Percentiles rank a stretch among this genome's conserved stretches.
Conservation (phyloP, 345 rosid genomes). For the Euphorbia peplus region DNA sequence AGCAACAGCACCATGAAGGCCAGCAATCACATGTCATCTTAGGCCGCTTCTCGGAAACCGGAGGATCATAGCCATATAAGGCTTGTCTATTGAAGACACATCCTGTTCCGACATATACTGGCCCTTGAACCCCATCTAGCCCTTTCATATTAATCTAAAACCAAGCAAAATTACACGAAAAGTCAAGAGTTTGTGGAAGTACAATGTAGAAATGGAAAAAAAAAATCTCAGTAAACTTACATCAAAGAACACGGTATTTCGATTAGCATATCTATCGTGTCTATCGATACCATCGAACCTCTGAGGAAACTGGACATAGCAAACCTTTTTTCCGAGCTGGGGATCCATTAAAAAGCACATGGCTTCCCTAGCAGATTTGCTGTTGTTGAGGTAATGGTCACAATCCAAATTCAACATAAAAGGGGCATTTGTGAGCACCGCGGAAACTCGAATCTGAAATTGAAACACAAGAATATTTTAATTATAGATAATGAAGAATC, state of each 20-base stretch:
- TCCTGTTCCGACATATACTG: constrained; percentile 96
- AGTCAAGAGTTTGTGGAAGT: neutral
- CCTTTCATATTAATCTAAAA: constrained; percentile 88
- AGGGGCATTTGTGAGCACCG: constrained; percentile 94
- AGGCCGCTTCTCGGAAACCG: constrained; percentile 76
- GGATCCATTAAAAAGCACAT: constrained; percentile 99
- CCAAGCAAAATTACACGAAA: neutral
- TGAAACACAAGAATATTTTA: neutral
- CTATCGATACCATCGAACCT: constrained; percentile 96
- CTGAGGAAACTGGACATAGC: constrained; percentile 95
- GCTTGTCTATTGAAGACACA: constrained; percentile 94
- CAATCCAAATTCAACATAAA: constrained; percentile 89
- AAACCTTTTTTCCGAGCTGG: constrained; percentile 92
- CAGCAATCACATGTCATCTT: constrained; percentile 98
- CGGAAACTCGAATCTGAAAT: constrained; percentile 84
- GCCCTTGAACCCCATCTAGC: constrained; percentile 91
- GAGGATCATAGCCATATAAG: constrained; percentile 91
- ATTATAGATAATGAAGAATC: neutral
- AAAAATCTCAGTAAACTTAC: constrained; percentile 36
- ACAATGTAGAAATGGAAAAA: neutral
- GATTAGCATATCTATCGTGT: constrained; percentile 89
- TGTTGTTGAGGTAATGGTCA: constrained; percentile 92
- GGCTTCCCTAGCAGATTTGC: constrained; percentile 86
- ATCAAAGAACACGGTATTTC: constrained; percentile 89
- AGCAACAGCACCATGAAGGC: constrained; percentile 94